phyloP scores from a whole-genome alignment of 2,329 filamentous ascomycete species.

The Claviceps quebecensis region DNA sequence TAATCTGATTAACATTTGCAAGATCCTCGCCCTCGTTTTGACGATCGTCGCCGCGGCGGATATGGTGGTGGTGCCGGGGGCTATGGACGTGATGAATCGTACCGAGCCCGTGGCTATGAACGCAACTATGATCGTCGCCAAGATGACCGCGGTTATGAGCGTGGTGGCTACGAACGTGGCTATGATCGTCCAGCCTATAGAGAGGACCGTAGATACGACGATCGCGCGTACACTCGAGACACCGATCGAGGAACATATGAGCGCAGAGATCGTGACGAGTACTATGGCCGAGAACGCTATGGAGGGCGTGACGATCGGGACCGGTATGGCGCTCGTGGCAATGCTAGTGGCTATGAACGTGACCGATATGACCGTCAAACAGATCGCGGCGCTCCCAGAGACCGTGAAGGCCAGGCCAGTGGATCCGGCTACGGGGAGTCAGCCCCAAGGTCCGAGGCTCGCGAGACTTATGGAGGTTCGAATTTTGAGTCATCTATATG shows the following conservation, averaged over 20 bases:
- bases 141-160: conserved; percentile 30
- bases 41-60: conserved; percentile 51
- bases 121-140: conserved; percentile 30
- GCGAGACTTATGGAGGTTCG: conserved; percentile 31
- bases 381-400: conserved; percentile 26
- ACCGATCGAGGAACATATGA: conserved; percentile 44
- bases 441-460: conserved; percentile 27
- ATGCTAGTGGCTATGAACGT: conserved; percentile 32
- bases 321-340: conserved; percentile 24
- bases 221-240: conserved; percentile 36
- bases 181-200: conserved; percentile 18
- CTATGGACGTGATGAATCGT: conserved; percentile 42
- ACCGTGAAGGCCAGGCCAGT: conserved; percentile 24
- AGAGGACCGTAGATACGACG: conserved; percentile 32
- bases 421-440: conserved; percentile 27
- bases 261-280: conserved; percentile 31
- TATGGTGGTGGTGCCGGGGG: conserved; percentile 30
- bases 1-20: not conserved
- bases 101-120: conserved; percentile 37
- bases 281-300: conserved; percentile 24
- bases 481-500: conserved; percentile 3
- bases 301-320: conserved; percentile 32
- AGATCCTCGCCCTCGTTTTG: conserved; percentile 33
- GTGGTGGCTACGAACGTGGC: conserved; percentile 34
- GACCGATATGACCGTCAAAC: conserved; percentile 34